Conservation (phyloP, 257 asterid species). For the Catharanthus roseus region DNA sequence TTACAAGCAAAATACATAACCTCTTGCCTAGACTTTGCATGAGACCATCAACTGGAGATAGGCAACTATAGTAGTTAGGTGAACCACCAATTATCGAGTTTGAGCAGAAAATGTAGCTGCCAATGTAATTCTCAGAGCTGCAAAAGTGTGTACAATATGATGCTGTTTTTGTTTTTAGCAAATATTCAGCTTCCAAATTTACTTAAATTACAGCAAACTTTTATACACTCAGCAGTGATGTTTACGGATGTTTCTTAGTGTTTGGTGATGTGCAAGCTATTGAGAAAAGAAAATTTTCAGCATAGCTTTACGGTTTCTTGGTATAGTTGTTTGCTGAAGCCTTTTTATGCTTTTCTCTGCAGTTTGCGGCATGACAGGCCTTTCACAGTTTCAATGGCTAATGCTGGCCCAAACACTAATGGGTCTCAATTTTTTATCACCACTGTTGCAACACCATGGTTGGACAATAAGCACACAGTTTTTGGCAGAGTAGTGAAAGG, state of each 20-base stretch:
- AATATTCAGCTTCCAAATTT: neutral
- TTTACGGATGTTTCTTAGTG: neutral
- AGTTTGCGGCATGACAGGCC: conserved; percentile 97
- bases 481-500: conserved; percentile 93
- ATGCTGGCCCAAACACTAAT: conserved; percentile 96
- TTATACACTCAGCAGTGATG: neutral
- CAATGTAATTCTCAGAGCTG: neutral
- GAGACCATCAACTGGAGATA: neutral
- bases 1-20: no score
- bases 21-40: neutral
- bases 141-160: neutral
- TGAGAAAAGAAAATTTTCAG: neutral
- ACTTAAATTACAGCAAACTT: neutral
- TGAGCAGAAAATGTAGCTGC: neutral
- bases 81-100: neutral
- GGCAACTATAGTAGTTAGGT: neutral
- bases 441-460: conserved; percentile 97
- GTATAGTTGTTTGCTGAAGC: neutral
- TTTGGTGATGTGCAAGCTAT: neutral
- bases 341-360: conserved; percentile 27
- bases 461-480: conserved; percentile 98
- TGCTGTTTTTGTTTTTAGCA: neutral
- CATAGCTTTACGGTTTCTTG: neutral
- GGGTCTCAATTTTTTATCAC: conserved; percentile 95
- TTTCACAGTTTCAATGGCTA: conserved; percentile 95